Base-by-base conservation (phyloP, 106 monocot species). In the Acanthochlamys bracteata region DNA sequence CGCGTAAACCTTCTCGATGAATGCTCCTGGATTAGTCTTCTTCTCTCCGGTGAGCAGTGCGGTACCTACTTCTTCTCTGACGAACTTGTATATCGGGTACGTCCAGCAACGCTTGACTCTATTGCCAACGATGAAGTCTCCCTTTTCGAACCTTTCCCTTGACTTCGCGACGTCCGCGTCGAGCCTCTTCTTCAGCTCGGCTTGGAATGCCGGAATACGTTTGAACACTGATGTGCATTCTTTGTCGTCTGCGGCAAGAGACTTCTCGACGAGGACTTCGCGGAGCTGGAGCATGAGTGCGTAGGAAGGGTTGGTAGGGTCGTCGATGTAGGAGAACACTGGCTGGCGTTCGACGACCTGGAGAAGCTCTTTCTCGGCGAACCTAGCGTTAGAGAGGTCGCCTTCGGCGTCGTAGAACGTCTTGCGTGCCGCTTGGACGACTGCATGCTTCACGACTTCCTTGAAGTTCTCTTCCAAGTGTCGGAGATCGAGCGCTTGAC, bases 321-420 rank as follows among this genome's bases (percentile, higher is more conserved):
- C 80, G 49, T 80, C 80, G 39, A 71, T 51, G 53, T 79, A 79
- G 42, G 78, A 23, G 62, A 73, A 79, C 11, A 79, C 78, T 22
- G 68, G 16, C 64, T 79, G 73, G 7, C 59, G 20, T 3, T 79
- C 74, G n/a, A 79, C 39, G 27, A 71, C 74, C 24, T 57, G 64
- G 66, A 79, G 57, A 27, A 79, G 39, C 17, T 79, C 79, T 66
- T 75, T 79, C 74, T 79, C 79, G 66, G 69, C 74, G 63, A 79
- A 79, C 60, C 79, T 27, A 7, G 74, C 41, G 0, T 69, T 66
- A 55, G 74, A 69, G 14, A 79, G 69, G 55, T 75, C 70, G 9
- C 79, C 79, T 20, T 69, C 66, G 16, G 66, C 70, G 42, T 52
- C 56, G 20, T 74, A 74, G 15, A 79, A 66, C 1, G 70, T 66